phyloP scores from a whole-genome alignment of 2,329 filamentous ascomycete species.

The Ascomycota sp. region DNA sequence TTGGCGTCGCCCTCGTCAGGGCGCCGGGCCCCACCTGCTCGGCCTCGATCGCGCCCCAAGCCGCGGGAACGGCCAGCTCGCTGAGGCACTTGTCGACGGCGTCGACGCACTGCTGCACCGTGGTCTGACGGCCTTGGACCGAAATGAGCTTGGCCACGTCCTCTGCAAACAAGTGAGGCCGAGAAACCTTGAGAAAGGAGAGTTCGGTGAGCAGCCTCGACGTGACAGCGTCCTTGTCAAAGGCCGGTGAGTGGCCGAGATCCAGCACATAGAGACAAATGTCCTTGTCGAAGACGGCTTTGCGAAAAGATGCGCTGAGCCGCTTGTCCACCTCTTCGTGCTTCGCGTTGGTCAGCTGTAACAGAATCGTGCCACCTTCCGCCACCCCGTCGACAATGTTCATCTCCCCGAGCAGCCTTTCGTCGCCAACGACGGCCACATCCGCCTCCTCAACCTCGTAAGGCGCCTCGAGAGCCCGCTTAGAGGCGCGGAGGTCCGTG shows the following conservation, averaged over 20 bases:
- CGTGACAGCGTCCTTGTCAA: conserved; percentile 42
- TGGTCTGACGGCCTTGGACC: conserved; percentile 29
- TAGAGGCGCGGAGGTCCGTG: conserved; percentile 65
- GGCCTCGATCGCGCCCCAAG: conserved; percentile 48
- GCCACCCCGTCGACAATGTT: conserved; percentile 51
- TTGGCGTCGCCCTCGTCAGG: conserved; percentile 41
- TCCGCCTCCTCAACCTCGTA: conserved; percentile 65
- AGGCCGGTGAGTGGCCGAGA: conserved; percentile 39
- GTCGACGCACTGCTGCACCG: conserved; percentile 35
- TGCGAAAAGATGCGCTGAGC: conserved; percentile 47
- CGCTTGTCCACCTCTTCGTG: conserved; percentile 79
- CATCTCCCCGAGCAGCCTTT: conserved; percentile 58
- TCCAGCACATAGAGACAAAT: conserved; percentile 59
- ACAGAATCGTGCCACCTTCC: conserved; percentile 45
- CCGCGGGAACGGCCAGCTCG: conserved; percentile 49
- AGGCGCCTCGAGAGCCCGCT: conserved; percentile 62
- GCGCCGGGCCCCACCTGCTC: conserved; percentile 26
- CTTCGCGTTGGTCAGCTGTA: conserved; percentile 61
- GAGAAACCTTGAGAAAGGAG: conserved; percentile 59
- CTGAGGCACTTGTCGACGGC: conserved; percentile 48
- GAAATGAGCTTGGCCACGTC: conserved; percentile 42
- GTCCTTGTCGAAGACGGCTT: conserved; percentile 45
- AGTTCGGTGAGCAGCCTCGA: conserved; percentile 52
- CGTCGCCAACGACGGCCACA: conserved; percentile 53
- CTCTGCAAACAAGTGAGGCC: conserved; percentile 38